Base-by-base conservation (phyloP, 768 basidiomycete species). In the Xerocomellus chrysenteron region DNA sequence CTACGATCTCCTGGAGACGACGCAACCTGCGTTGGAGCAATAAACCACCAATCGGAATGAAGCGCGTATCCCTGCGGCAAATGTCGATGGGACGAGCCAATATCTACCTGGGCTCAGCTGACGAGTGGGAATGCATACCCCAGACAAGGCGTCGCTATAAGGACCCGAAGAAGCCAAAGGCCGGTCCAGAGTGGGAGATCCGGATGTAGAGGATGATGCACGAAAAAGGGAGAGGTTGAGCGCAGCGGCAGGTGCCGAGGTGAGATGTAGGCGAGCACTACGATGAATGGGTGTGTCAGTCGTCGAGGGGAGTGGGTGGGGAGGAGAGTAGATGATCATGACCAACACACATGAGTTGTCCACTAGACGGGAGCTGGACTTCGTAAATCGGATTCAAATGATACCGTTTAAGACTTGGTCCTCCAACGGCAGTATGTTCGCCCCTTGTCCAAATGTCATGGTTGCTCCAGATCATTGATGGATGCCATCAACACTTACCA, bases 101-200 rank as follows among this genome's bases (percentile, higher is more conserved):
- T 94, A 95, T 57, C 78, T 82, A 19, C 90, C 92, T 26, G 66
- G 46, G 24, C 76, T 75, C 42, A 92, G 55, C 16, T 76, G 73
- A 6, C 80, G 72, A 36, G 75, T 76, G 1, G 82, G 78, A 7
- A 82, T 88, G 36, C 77, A 79, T 0, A 88, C 92, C 0, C 94
- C 94, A 0, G 86, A 83, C 30, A 87, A 71, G 0, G 81, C 76
- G 58, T 94, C 91, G 26, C 85, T 81, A 65, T 94, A 96, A 0
- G 88, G 81, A 2, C 92, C 93, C 0, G 93, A 92, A 0, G 92
- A 90, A 1, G 78, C 70, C 5, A 90, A 65, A 36, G 80, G 79
- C 9, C 67, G 65, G 28, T 74, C 71, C n/a, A 79, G 52, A 2
- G 58, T 49, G 8, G 68, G 61, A 7, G 30, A 36, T 12, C 8